Conservation (phyloP, 768 basidiomycete genomes). For the Panaeolus papilionaceus region DNA sequence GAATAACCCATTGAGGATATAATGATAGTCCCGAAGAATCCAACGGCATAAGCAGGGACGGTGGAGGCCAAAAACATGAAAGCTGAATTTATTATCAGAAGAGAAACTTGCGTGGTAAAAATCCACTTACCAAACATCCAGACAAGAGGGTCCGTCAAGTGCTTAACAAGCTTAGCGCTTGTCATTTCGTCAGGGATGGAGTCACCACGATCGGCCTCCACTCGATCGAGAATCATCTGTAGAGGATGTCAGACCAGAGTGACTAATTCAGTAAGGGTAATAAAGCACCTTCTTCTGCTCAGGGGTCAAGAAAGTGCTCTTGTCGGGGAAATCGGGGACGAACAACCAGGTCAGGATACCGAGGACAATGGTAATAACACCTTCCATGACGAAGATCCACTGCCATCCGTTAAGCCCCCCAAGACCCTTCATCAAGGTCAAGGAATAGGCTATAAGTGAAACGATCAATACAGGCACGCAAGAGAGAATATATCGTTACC, state of each 20-base stretch:
- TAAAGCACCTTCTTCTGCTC: constrained; percentile 41
- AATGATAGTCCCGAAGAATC: constrained; percentile 43
- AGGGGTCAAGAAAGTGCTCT: constrained; percentile 39
- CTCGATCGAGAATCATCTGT: constrained; percentile 37
- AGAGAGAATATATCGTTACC: constrained; percentile 29
- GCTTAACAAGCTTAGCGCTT: constrained; percentile 35
- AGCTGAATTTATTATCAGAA: constrained; percentile 24
- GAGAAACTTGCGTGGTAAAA: not conserved
- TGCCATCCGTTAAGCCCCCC: constrained; percentile 43
- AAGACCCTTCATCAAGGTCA: constrained; percentile 34
- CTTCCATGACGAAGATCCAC: constrained; percentile 45
- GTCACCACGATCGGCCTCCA: constrained; percentile 44
- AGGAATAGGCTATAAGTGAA: constrained; percentile 32
- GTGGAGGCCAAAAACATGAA: constrained; percentile 46
- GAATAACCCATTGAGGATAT: constrained; percentile 42
- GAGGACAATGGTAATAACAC: constrained; percentile 37
- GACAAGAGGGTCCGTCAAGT: constrained; percentile 42
- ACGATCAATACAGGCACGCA: constrained; percentile 29
- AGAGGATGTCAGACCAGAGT: constrained; percentile 9
- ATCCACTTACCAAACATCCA: constrained; percentile 29
- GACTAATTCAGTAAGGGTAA: constrained; percentile 18
- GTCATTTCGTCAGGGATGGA: constrained; percentile 42
- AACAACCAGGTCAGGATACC: constrained; percentile 38
- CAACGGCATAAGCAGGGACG: constrained; percentile 45
- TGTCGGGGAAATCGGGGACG: constrained; percentile 43